Evolutionary conservation across 495 filamentous ascomycete species (phyloP).

Genomic region (Neohortaea acidophila): DNA sequence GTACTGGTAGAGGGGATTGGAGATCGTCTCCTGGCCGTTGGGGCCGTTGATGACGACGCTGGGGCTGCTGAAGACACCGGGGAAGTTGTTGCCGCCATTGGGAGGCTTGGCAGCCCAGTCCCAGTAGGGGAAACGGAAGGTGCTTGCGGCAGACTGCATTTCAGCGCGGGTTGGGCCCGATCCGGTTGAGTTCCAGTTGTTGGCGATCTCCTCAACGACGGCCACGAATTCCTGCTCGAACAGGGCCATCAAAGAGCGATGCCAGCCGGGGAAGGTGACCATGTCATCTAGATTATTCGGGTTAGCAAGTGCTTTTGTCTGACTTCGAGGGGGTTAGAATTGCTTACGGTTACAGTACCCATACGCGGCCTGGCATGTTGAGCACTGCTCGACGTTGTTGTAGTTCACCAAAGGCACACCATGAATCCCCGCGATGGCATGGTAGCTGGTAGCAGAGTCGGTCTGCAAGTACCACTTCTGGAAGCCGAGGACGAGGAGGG

Average conservation of each 20-base stretch:
- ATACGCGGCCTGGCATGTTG: slow-evolving; percentile 9
- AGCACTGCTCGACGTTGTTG: slow-evolving; percentile 15
- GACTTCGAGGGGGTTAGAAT: no score
- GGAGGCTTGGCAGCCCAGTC: slow-evolving; percentile 19
- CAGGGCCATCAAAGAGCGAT: slow-evolving; percentile 27
- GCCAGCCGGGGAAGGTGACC: slow-evolving; percentile 32
- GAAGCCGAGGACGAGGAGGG: slow-evolving; percentile 21
- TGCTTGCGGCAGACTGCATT: slow-evolving; percentile 12
- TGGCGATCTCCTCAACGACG: slow-evolving; percentile 16
- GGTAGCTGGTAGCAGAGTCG: slow-evolving; percentile 17
- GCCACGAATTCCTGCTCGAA: slow-evolving; percentile 19
- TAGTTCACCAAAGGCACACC: slow-evolving; percentile 16
- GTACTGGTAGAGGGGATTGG: slow-evolving; percentile 20
- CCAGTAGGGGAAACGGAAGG: slow-evolving; percentile 19
- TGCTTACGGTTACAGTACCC: slow-evolving; percentile 33
- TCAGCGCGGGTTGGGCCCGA: slow-evolving; percentile 2
- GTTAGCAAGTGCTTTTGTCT: no score
- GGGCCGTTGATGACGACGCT: slow-evolving; percentile 9
- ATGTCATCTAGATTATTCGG: no score
- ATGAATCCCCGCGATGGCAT: slow-evolving; percentile 24
- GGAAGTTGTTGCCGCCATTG: slow-evolving; percentile 5
- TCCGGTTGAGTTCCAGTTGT: slow-evolving; percentile 2
- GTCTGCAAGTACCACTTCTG: slow-evolving; percentile 19
- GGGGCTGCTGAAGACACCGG: slow-evolving; percentile 7
- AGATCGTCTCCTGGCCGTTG: slow-evolving; percentile 11